These are phyloP conservation scores for Cairneyella variabilis DNA, from an alignment of 495 filamentous ascomycete species.

Conservation along the genomic window DNA sequence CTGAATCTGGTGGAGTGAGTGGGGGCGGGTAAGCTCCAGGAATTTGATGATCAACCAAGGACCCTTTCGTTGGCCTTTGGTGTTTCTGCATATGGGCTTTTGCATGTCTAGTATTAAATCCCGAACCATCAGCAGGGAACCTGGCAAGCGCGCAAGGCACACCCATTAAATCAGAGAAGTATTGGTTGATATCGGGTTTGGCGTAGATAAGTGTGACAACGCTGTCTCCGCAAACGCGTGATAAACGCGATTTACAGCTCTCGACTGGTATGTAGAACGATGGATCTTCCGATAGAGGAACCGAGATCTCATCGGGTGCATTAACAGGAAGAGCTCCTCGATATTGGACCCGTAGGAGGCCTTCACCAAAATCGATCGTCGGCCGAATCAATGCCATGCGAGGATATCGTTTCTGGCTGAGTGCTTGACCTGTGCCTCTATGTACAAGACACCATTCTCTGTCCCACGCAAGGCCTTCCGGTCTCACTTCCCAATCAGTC, in stretches of 20 bases:
- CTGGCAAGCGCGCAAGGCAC: slow-evolving; percentile 78
- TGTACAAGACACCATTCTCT: slow-evolving; percentile 92
- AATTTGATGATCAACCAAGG: neutral
- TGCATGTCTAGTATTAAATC: slow-evolving; percentile 55
- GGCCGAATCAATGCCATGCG: slow-evolving; percentile 79
- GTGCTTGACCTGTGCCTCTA: slow-evolving; percentile 67
- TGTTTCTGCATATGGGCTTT: slow-evolving; percentile 60
- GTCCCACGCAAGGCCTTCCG: slow-evolving; percentile 85
- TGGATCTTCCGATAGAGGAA: slow-evolving; percentile 61
- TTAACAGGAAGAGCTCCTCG: slow-evolving; percentile 21
- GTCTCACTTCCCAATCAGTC: slow-evolving; percentile 66
- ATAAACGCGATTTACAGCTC: slow-evolving; percentile 33
- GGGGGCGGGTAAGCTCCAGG: slow-evolving; percentile 54
- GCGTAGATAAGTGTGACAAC: slow-evolving; percentile 66
- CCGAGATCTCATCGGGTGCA: slow-evolving; percentile 43
- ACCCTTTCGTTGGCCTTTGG: slow-evolving; percentile 31
- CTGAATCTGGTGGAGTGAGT: slow-evolving; percentile 45
- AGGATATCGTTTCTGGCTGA: slow-evolving; percentile 81
- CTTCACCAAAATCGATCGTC: slow-evolving; percentile 56
- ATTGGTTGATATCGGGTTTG: slow-evolving; percentile 56
- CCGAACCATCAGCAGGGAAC: slow-evolving; percentile 60
- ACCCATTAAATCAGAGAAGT: slow-evolving; percentile 69
- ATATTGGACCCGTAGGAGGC: slow-evolving; percentile 46
- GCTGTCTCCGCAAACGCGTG: slow-evolving; percentile 75
- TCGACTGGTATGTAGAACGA: slow-evolving; percentile 38